Evolutionary conservation across 2,329 filamentous ascomycete genomes (phyloP), one percentile per base, ranked within the genome.

Genomic region (Colletotrichum cuscutae): DNA sequence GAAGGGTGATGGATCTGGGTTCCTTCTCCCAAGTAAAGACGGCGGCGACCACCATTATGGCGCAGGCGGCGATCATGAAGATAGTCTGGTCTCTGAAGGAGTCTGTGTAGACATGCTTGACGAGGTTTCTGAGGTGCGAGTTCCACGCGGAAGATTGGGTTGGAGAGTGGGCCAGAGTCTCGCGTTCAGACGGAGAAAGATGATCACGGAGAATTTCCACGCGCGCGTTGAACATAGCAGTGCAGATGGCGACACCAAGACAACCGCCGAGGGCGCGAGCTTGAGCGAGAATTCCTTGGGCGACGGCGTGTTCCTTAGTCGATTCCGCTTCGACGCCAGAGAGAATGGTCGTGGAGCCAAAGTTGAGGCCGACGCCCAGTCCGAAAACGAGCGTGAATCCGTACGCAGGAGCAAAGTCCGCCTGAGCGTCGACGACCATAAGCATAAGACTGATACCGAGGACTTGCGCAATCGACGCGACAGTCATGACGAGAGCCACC

Each of bases 241-340:
- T 90, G 75, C 89, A 90, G 28, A 87, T 79, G 0, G 89, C 87
- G 56, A 92, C 83, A 1, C 90, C 90, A 32, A 91, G 83, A 49
- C 88, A 88, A 3, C 90, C 90, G 1, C 90, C 90, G 2, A 92
- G 80, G 0, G 91, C 87, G 15, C 90, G 86, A 1, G 88, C 86
- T 78, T 92, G 90, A 1, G 90, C 88, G 11, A 91, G 84, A 5
- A 89, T 86, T 0, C 89, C 90, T 75, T 91, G 89, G 0, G 88
- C 89, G 2, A 89, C 87, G 0, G 90, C 89, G 62, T 89, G 82
- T 66, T 89, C 86, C 69, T 82, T 82, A 8, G 81, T 79, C 22
- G 84, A 80, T 0, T 87, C 84, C 4, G 83, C 81, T 59, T 90
- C 84, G 15, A 90, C 83, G 58, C 87, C 87, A 2, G 88, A 89